Evolutionary conservation across 2,329 filamentous ascomycete species (phyloP).

Genomic region (Monosporascus ibericus): DNA sequence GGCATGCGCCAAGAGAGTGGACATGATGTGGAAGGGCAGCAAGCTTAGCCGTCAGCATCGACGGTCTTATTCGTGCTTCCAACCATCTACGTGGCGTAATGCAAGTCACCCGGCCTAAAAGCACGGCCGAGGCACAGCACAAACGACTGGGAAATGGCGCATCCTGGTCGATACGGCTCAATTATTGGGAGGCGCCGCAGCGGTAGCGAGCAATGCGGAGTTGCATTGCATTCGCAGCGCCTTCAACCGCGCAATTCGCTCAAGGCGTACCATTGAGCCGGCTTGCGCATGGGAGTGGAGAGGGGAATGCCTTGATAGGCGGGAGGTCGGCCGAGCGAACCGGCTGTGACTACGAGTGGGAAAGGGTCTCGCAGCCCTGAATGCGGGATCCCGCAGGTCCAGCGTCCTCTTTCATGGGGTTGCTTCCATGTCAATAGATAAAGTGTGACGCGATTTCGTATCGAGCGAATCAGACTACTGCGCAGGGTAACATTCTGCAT

Average conservation of each 20-base stretch:
- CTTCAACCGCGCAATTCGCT: not conserved
- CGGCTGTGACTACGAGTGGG: conserved; percentile 7
- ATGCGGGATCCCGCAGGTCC: not conserved
- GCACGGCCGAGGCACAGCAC: not conserved
- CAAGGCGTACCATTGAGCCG: not conserved
- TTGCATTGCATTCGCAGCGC: not conserved
- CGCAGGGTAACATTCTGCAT: no score
- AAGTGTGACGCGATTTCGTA: no score
- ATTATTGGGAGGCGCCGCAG: not conserved
- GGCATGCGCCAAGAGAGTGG: not conserved
- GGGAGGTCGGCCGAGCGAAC: conserved; percentile 15
- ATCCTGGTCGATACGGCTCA: not conserved
- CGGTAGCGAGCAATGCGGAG: not conserved
- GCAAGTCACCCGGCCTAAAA: not conserved
- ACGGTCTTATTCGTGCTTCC: not conserved
- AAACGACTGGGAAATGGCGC: not conserved
- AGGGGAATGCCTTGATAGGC: conserved; percentile 2
- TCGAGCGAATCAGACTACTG: no score
- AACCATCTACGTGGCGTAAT: not conserved
- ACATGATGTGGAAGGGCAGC: not conserved
- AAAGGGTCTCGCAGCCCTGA: conserved; percentile 3
- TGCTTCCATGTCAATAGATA: not conserved
- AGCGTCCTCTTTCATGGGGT: not conserved
- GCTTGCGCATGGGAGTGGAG: not conserved
- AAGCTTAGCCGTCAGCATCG: not conserved